Percentiles rank a stretch among this genome's conserved stretches.
Evolutionary conservation across 2,329 filamentous ascomycete species (phyloP).

Genomic region (Penicillium aurantiogriseum): DNA sequence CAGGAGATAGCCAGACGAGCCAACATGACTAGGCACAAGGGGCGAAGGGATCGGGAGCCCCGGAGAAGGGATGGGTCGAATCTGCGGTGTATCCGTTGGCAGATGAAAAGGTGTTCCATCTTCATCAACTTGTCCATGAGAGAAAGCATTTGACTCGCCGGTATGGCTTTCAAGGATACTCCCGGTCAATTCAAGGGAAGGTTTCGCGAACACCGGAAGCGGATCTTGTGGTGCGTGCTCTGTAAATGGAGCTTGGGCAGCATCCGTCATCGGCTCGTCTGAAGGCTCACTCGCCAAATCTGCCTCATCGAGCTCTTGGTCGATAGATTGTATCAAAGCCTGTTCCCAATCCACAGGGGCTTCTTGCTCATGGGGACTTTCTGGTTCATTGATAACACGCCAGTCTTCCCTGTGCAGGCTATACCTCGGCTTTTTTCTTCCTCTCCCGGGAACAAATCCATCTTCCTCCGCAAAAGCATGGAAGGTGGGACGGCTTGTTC

Average conservation of each 20-base stretch:
- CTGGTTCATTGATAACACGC: constrained; percentile 70
- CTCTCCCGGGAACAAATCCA: constrained; percentile 57
- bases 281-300: neutral
- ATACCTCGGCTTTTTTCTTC: constrained; percentile 69
- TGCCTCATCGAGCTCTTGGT: constrained; percentile 24
- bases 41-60: constrained; percentile 43
- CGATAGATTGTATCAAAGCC: constrained; percentile 29
- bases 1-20: constrained; percentile 35
- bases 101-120: constrained; percentile 12
- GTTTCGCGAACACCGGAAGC: constrained; percentile 18
- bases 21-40: constrained; percentile 29
- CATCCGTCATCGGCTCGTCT: neutral
- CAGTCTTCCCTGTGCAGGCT: constrained; percentile 66
- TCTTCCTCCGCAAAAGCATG: constrained; percentile 69
- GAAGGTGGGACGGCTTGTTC: constrained; percentile 61
- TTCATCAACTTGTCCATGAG: neutral
- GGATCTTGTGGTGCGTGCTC: constrained; percentile 7
- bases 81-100: constrained; percentile 38
- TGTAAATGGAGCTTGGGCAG: neutral
- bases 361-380: constrained; percentile 61
- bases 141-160: neutral
- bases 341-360: constrained; percentile 28
- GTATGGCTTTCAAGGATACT: constrained; percentile 11
- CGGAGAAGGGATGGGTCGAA: constrained; percentile 41
- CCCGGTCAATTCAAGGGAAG: constrained; percentile 15